Base-by-base conservation (phyloP, 768 basidiomycete genomes). In the Amyloporia xantha region DNA sequence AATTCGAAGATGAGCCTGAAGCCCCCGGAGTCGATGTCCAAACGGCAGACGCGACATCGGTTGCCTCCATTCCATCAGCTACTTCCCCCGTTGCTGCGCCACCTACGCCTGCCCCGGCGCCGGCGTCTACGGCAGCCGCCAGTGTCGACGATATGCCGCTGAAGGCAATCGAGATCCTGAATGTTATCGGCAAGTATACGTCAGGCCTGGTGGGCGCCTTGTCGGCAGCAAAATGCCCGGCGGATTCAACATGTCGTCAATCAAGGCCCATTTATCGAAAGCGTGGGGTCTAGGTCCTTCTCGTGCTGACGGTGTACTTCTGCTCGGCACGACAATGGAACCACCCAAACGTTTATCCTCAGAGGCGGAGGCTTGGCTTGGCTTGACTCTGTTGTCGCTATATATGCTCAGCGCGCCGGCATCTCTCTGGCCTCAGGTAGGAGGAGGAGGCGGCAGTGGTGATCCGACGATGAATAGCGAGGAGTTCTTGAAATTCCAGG, bases 211-310 rank as follows among this genome's bases (percentile, higher is more conserved):
- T 97, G 44, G 93, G 24, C 90, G 96, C 49, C 77, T 97, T 63
- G 76, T 97, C 44, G 91, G 93, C 50, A 83, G 84, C 41, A 99
- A 99, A 72, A 95, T 99, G 91, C 96, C 96, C 26, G 96, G 96
- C 65, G 95, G 95, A 28, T 99, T 99, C 81, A 96, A 96, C 58
- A 74, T 86, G 17, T 90, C 94, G 5, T 79, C 90, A 10, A 92
- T 94, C 66, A 94, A 96, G 69, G 69, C 79, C 0, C 78, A 99
- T 65, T 76, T 99, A 24, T 78, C 82, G 30, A 98, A 97, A 75
- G 79, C 79, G 23, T 98, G 94, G 93, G 96, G 96, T 41, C 72
- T 98, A n/a, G 96, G 95, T 24, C 72, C 95, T 3, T 77, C 78
- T 13, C 92, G 94, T 44, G 80, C 89, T 6, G 96, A 98, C 56